Conservation (phyloP, 2,329 filamentous ascomycete species). For the Phaeomoniella chlamydospora region DNA sequence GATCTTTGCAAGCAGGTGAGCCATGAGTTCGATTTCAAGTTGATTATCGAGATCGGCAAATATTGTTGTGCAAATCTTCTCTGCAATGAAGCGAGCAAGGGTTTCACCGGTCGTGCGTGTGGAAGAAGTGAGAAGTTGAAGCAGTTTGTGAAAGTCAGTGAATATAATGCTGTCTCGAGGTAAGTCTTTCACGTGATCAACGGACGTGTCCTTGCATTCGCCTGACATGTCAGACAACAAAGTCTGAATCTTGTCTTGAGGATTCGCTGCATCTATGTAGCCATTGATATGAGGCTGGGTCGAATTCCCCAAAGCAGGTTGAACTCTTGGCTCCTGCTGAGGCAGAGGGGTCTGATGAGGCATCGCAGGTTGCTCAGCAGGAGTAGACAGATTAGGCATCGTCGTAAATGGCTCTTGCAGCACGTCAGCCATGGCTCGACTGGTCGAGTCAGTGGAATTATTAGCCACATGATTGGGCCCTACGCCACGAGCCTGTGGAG, state of each 20-base stretch:
- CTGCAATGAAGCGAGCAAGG: constrained; percentile 39
- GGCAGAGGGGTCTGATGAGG: constrained; percentile 41
- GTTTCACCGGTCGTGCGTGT: constrained; percentile 36
- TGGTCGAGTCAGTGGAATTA: constrained; percentile 39
- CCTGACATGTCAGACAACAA: constrained; percentile 43
- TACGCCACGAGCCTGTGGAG: constrained; percentile 61
- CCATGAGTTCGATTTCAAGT: constrained; percentile 49
- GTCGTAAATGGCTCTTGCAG: constrained; percentile 45
- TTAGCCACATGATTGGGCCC: constrained; percentile 38
- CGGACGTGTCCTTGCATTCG: constrained; percentile 38
- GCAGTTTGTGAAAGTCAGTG: constrained; percentile 41
- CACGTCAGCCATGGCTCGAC: constrained; percentile 47
- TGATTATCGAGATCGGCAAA: constrained; percentile 39
- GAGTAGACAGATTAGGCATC: constrained; percentile 47
- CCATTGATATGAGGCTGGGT: constrained; percentile 42
- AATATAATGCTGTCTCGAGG: constrained; percentile 39
- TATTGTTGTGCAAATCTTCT: constrained; percentile 40
- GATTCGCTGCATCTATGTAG: constrained; percentile 39
- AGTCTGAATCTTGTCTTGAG: constrained; percentile 37
- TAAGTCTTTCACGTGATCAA: constrained; percentile 44
- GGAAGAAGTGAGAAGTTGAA: constrained; percentile 36
- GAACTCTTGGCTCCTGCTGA: constrained; percentile 18
- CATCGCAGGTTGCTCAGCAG: constrained; percentile 46
- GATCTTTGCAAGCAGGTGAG: constrained; percentile 45
- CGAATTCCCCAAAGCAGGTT: constrained; percentile 2